Evolutionary conservation across 2,329 filamentous ascomycete genomes (phyloP).

Genomic region (Decorospora gaudefroyi): DNA sequence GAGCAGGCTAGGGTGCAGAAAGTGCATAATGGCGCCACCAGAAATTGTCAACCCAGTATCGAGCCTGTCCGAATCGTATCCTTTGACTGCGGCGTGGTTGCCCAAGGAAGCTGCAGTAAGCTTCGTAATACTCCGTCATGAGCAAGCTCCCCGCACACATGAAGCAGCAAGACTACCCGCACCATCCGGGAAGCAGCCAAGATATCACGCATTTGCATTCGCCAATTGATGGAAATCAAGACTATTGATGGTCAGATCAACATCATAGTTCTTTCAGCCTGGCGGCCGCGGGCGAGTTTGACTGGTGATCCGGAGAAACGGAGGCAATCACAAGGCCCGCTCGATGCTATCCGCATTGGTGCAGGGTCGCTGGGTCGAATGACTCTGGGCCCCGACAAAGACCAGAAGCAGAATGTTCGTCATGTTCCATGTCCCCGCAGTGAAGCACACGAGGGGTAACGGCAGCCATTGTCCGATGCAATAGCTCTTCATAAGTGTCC

Average conservation of each 20-base stretch:
- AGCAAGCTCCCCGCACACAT: slow-evolving; percentile 4
- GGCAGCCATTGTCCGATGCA: slow-evolving; percentile 12
- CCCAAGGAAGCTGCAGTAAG: slow-evolving; percentile 1
- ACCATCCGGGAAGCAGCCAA: too few species aligned
- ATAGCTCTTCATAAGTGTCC: slow-evolving; percentile 25
- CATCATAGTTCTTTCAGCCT: slow-evolving; percentile 8
- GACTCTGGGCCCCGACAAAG: slow-evolving; percentile 39
- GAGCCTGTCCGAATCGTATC: not conserved
- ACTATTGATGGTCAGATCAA: slow-evolving; percentile 12
- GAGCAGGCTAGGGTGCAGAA: too few species aligned
- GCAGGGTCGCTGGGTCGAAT: slow-evolving; percentile 18
- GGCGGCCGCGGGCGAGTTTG: slow-evolving; percentile 23
- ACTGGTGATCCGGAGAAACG: slow-evolving; percentile 34
- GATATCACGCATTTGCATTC: not conserved
- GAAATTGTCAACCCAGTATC: slow-evolving; percentile 1
- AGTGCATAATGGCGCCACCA: too few species aligned
- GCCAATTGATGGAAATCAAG: not conserved
- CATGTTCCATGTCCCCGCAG: slow-evolving; percentile 44
- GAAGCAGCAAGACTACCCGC: too few species aligned
- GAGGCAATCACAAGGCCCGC: slow-evolving; percentile 21
- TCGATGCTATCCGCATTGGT: slow-evolving; percentile 23
- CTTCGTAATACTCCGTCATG: not conserved
- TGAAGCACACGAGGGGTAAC: slow-evolving; percentile 34
- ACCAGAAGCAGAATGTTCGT: slow-evolving; percentile 29
- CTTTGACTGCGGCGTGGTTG: not conserved